Percentiles rank a stretch among this genome's conserved stretches.
phyloP scores from a whole-genome alignment of 352 stramenopile genomes.

The Globisporangium yorkense region DNA sequence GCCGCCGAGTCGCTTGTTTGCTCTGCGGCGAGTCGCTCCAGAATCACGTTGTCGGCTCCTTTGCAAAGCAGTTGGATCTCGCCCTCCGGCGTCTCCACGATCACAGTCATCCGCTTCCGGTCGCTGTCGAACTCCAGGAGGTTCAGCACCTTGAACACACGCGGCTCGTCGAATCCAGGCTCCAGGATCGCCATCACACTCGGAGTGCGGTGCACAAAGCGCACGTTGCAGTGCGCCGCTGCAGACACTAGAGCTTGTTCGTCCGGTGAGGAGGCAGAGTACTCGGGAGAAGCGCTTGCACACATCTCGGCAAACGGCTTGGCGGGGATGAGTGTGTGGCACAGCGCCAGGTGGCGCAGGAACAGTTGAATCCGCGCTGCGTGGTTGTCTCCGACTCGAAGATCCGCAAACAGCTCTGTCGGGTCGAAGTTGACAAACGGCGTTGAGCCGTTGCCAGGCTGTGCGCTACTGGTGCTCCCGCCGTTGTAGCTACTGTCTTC shows the following conservation, averaged over 20 bases:
- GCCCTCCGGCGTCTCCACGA: conserved; percentile 77
- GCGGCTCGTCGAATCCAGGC: conserved; percentile 21
- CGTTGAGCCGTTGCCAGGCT: neutral
- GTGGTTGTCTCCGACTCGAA: conserved; percentile 30
- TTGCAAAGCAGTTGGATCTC: conserved; percentile 69
- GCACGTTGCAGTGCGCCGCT: conserved; percentile 70
- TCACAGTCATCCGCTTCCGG: conserved; percentile 97
- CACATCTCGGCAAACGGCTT: conserved; percentile 69
- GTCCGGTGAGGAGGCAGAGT: conserved; percentile 78
- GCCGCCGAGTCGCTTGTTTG: conserved; percentile 3
- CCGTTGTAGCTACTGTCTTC: conserved; percentile 9
- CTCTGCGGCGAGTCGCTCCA: conserved; percentile 42
- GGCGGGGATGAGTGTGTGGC: conserved; percentile 71
- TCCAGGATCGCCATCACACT: conserved; percentile 51
- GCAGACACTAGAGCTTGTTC: conserved; percentile 75
- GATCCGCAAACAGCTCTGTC: conserved; percentile 54
- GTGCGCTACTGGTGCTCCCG: neutral
- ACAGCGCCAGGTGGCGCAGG: conserved; percentile 71
- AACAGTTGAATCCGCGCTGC: conserved; percentile 47
- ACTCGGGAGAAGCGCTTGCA: conserved; percentile 64
- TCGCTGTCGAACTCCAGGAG: conserved; percentile 97
- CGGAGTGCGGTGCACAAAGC: conserved; percentile 71
- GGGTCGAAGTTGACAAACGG: conserved; percentile 70
- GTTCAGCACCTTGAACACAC: conserved; percentile 87
- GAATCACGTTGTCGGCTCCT: conserved; percentile 78